Evolutionary conservation across 2,329 filamentous ascomycete genomes (phyloP).

Genomic region (Aspergillus sp.): DNA sequence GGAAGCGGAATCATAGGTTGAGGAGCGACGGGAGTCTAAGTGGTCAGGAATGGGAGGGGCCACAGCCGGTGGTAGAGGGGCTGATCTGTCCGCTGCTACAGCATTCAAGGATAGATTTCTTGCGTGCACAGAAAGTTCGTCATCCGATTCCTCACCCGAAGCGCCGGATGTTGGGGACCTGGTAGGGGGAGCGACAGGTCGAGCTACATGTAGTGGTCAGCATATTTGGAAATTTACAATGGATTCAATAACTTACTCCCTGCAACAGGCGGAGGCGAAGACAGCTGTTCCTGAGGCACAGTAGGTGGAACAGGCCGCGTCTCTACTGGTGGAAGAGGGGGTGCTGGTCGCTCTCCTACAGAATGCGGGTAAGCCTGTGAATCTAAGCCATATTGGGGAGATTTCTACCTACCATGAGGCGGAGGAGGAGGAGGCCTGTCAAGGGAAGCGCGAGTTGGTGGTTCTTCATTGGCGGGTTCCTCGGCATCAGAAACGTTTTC

Average conservation of each 20-base stretch:
- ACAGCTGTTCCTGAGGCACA: constrained; percentile 29
- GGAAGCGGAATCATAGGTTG: constrained; percentile 41
- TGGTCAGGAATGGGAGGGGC: constrained; percentile 40
- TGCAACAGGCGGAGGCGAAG: constrained; percentile 32
- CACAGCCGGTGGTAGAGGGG: constrained; percentile 44
- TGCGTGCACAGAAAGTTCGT: constrained; percentile 65
- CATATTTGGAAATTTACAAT: background rate
- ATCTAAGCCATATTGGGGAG: background rate
- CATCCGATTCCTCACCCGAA: constrained; percentile 80
- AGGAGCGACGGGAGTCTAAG: constrained; percentile 33
- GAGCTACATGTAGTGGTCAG: constrained; percentile 48
- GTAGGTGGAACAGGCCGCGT: constrained; percentile 35
- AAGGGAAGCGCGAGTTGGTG: constrained; percentile 29
- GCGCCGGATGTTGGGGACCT: constrained; percentile 60
- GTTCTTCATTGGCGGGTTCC: constrained; percentile 37
- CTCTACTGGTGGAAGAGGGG: constrained; percentile 38
- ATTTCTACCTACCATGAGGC: constrained; percentile 47
- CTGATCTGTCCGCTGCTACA: constrained; percentile 35
- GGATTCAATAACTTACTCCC: constrained; percentile 51
- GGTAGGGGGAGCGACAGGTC: constrained; percentile 54
- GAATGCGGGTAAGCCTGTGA: too few species aligned
- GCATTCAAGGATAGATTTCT: constrained; percentile 42
- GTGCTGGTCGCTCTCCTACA: constrained; percentile 40
- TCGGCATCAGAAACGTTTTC: constrained; percentile 53
- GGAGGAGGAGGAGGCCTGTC: constrained; percentile 43